Base-by-base conservation (phyloP, 345 rosid genomes). In the Syzygium grande region DNA sequence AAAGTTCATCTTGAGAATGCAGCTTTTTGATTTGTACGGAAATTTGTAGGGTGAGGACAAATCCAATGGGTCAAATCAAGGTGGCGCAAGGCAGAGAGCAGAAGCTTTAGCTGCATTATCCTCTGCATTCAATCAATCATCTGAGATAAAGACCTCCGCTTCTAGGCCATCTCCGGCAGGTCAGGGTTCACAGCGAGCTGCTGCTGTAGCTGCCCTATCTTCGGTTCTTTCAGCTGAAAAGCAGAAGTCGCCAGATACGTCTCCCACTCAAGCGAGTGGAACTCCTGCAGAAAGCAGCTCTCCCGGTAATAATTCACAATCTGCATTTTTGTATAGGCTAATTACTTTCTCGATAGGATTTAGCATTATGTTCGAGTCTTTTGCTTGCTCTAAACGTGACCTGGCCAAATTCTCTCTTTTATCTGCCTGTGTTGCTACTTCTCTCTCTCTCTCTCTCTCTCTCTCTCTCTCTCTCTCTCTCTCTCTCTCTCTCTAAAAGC, bases 141-240 rank as follows among this genome's bases (percentile, higher is more conserved):
- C 96, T 17, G 93, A 88, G 88, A 51, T 87, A 86, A 97, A 94
- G 88, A 84, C 89, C 53, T 89, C 96, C 49, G 23, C 93, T 80
- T 55, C 89, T 87, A 94, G 89, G 94, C 8, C 93, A 87, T 86
- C 91, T 85, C 87, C 91, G 84, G 13, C 85, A 21, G 89, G 93
- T 85, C 94, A 91, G 88, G 97, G 95, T 78, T 94, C 99, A 56
- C 99, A 98, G 91, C 95, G 97, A 92, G 97, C 98, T 77, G 99
- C 99, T 86, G 99, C 99, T 83, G 92, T 96, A 54, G 99, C 99
- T 65, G 99, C 99, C 88, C 97, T 98, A 89, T 98, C 99, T 21
- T 91, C 92, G 63, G 99, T 94, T 90, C 99, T 98, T 88, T 92
- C 94, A 59, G 98, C 97, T 65, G 99, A 98, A 89, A 92, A 92